Base-by-base conservation (phyloP, 257 asterid species). In the Solanum ahanhuiri region DNA sequence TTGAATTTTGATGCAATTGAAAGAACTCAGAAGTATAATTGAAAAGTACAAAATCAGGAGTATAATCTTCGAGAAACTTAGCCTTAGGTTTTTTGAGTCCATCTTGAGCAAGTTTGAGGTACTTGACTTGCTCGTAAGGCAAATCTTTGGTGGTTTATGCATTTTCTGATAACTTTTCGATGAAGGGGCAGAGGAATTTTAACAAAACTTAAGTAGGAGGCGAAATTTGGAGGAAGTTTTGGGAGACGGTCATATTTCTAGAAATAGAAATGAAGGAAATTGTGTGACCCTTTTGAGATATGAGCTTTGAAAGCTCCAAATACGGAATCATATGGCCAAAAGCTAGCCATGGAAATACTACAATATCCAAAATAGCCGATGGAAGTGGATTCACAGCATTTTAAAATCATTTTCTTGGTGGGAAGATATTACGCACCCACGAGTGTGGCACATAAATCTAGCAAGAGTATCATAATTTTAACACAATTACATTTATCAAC, bases 331-430 rank as follows among this genome's bases (percentile, higher is more conserved):
- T 90, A 88, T 92, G 94, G 20, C 96, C 2, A 63, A 94, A 92
- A 67, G 94, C 96, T 1, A 94, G 90, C 95, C 96, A 93, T 84
- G 95, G 95, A 81, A 90, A 89, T 92, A 94, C 77, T 2, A 60
- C 94, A 12, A 92, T 43, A 87, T 92, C 94, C 5, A 92, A 4
- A 43, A 43, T 43, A 3, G 0, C 51, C 4, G 0, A 43, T 43
- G 51, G 5, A 43, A 11, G 51, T 43, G 17, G 17, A 43, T 43
- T 43, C 17, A 11, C 12, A 43, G 17, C 54, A 43, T 43, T 43
- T 43, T 43, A 43, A 43, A 43, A 43, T 43, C 51, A 11, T 43
- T 43, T 3, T 43, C 0, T 43, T 11, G 51, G 51, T 12, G 17
- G 51, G 17, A 43, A 43, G 51, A 43, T 43, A 43, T 12, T 43